Conservation (phyloP, 345 rosid species). For the Ricinus communis region DNA sequence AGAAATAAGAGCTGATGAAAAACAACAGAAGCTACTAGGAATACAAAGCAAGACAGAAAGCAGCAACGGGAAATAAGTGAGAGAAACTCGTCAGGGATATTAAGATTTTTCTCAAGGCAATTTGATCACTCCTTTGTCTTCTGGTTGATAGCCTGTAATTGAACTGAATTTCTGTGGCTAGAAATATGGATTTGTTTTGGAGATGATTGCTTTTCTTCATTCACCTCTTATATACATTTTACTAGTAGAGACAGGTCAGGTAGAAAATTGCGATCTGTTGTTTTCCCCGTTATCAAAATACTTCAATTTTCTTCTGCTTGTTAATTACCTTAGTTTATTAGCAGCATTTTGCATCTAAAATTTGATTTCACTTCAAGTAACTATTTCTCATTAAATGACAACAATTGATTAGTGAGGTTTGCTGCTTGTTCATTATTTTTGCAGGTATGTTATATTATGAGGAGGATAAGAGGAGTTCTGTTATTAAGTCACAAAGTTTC, state of each 20-base stretch:
- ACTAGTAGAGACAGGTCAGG: background rate
- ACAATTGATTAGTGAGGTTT: too few species aligned
- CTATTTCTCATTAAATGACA: too few species aligned
- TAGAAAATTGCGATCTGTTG: background rate
- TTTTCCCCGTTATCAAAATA: too few species aligned
- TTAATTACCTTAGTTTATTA: too few species aligned
- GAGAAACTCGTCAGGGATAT: slow-evolving; percentile 14
- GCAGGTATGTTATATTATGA: too few species aligned
- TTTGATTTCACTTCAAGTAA: too few species aligned
- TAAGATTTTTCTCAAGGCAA: background rate
- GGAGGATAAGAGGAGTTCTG: too few species aligned
- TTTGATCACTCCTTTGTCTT: background rate
- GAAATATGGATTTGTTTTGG: background rate
- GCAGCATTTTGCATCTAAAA: too few species aligned
- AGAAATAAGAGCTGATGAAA: slow-evolving; percentile 58
- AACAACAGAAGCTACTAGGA: slow-evolving; percentile 68
- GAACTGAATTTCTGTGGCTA: too few species aligned
- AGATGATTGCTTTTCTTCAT: background rate
- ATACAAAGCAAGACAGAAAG: slow-evolving; percentile 50
- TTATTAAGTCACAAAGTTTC: too few species aligned
- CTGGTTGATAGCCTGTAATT: background rate
- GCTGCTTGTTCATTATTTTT: too few species aligned
- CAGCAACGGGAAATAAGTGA: slow-evolving; percentile 32
- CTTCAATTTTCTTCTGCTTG: too few species aligned
- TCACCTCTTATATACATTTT: background rate